A percentile compares a stretch with the other conserved stretches of the same genome.
These are phyloP conservation scores for Trichodelitschia bisporula DNA, from an alignment of 495 filamentous ascomycete species.

Conservation along the genomic window DNA sequence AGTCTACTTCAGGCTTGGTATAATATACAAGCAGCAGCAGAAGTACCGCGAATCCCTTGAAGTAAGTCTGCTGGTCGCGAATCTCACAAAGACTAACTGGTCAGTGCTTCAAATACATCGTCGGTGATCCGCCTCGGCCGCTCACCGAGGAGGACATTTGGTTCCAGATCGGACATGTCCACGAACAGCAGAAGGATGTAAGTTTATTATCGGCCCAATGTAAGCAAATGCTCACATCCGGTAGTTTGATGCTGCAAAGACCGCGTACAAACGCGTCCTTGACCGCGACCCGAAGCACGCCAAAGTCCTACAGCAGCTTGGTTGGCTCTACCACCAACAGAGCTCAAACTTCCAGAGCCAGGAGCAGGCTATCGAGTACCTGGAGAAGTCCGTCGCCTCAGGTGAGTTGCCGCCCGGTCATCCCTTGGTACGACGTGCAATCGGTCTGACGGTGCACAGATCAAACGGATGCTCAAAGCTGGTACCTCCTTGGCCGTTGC, in stretches of 20 bases:
- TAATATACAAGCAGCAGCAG: slow-evolving; percentile 97
- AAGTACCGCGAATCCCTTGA: slow-evolving; percentile 85
- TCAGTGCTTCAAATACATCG: slow-evolving; percentile 96
- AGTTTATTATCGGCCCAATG: slow-evolving; percentile 15
- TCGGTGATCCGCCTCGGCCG: slow-evolving; percentile 73
- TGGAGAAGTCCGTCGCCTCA: slow-evolving; percentile 88
- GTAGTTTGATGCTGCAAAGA: slow-evolving; percentile 80
- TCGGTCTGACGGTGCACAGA: slow-evolving; percentile 28
- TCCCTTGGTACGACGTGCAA: slow-evolving; percentile 2
- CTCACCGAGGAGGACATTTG: slow-evolving; percentile 97
- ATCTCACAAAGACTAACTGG: slow-evolving; percentile 2
- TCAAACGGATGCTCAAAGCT: slow-evolving; percentile 86
- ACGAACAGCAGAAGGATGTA: slow-evolving; percentile 98
- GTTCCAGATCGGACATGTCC: slow-evolving; percentile 98
- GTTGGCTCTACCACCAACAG: slow-evolving; percentile 94
- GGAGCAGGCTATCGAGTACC: slow-evolving; percentile 86
- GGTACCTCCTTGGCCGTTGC: slow-evolving; percentile 92
- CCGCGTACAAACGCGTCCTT: slow-evolving; percentile 76
- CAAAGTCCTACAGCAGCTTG: slow-evolving; percentile 93
- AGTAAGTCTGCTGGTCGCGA: slow-evolving; percentile 22
- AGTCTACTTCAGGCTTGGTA: slow-evolving; percentile 94
- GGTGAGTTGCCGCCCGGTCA: slow-evolving; percentile 30
- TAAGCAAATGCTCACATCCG: slow-evolving; percentile 12
- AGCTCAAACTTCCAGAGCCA: slow-evolving; percentile 72
- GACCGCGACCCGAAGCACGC: slow-evolving; percentile 91